Conservation (phyloP, 768 basidiomycete species). For the Tylopilus rubrobrunneus region DNA sequence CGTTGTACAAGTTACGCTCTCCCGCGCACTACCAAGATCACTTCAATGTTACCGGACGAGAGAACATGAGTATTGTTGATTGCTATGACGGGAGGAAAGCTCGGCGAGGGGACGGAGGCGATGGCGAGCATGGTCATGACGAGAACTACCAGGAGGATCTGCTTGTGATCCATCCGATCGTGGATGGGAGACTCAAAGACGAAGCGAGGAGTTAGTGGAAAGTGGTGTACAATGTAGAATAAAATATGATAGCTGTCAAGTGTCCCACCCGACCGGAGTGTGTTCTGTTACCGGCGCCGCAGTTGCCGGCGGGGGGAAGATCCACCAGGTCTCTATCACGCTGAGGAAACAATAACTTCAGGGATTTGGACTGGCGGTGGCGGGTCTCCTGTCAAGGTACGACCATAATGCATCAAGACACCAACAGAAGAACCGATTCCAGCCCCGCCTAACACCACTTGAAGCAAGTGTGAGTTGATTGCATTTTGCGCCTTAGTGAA, state of each 20-base stretch:
- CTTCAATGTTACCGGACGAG: slow-evolving; percentile 55
- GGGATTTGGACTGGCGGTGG: slow-evolving; percentile 40
- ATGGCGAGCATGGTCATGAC: neutral
- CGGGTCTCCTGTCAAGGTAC: slow-evolving; percentile 52
- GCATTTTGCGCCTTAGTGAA: neutral
- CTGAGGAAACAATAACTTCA: slow-evolving; percentile 20
- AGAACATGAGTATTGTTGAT: slow-evolving; percentile 80
- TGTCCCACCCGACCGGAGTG: neutral
- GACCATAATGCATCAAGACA: slow-evolving; percentile 51
- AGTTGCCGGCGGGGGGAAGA: neutral
- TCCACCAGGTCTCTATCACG: neutral
- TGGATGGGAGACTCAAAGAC: slow-evolving; percentile 68
- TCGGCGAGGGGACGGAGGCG: slow-evolving; percentile 33
- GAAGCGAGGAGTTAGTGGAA: slow-evolving; percentile 33
- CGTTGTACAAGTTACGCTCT: slow-evolving; percentile 44
- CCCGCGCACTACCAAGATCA: slow-evolving; percentile 53
- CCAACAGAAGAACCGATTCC: slow-evolving; percentile 64
- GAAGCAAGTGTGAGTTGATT: neutral
- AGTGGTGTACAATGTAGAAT: slow-evolving; percentile 10
- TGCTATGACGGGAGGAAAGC: slow-evolving; percentile 58
- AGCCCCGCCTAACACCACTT: slow-evolving; percentile 71
- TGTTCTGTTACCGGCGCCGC: neutral
- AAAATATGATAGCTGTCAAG: neutral
- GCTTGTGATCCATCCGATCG: slow-evolving; percentile 52
- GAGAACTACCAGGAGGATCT: slow-evolving; percentile 42